phyloP scores from a whole-genome alignment of 2,329 filamentous ascomycete genomes.

The Nannizziopsis arthrosporioides region DNA sequence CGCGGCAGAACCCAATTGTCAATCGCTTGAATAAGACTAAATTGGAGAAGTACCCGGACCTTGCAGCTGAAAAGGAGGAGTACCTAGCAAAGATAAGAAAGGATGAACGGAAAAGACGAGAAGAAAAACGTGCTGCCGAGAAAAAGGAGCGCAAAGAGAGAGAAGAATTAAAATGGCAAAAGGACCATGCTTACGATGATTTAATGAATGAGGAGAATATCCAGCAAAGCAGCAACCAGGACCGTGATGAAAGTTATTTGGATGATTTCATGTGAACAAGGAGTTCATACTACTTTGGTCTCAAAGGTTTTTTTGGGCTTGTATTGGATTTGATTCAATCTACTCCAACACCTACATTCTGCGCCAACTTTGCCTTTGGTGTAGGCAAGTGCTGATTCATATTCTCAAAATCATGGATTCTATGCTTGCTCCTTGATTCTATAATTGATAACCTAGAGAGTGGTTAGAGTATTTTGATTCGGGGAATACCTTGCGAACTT shows the following conservation, averaged over 20 bases:
- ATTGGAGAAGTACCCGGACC: constrained; percentile 73
- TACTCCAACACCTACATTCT: no score
- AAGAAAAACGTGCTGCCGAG: constrained; percentile 31
- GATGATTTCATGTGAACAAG: constrained; percentile 77
- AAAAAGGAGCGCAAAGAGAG: constrained; percentile 54
- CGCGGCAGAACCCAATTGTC: constrained; percentile 78
- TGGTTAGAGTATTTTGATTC: no score
- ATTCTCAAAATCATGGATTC: no score
- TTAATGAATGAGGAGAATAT: constrained; percentile 75
- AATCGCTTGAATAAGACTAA: constrained; percentile 98
- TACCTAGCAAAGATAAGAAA: constrained; percentile 59
- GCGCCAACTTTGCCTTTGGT: no score
- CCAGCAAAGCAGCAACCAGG: constrained; percentile 69
- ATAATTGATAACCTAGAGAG: no score
- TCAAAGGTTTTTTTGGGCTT: not conserved
- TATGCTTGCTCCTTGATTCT: no score
- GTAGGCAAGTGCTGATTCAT: no score
- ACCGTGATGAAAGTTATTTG: constrained; percentile 59
- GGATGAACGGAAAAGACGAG: constrained; percentile 43
- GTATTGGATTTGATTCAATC: not conserved
- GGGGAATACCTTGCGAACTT: no score
- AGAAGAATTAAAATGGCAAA: constrained; percentile 82
- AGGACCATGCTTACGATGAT: constrained; percentile 96
- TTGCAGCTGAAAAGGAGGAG: constrained; percentile 71
- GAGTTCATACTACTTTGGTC: not conserved